Conservation (phyloP, 192 early-diverging fungal genomes). For the Paraglomus brasilianum region DNA sequence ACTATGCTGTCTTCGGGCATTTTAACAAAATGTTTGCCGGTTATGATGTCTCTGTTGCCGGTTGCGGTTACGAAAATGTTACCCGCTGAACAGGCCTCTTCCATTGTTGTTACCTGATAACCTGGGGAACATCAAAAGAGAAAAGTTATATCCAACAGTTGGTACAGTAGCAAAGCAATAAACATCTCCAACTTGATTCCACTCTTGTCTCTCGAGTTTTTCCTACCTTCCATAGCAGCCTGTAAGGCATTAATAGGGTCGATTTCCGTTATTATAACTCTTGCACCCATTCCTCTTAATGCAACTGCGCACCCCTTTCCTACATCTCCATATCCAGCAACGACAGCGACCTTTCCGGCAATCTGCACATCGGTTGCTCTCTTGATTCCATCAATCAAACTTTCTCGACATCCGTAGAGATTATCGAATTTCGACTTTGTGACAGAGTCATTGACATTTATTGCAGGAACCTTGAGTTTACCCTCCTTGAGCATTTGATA, state of each 20-base stretch:
- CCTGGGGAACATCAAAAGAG: slow-evolving; percentile 36
- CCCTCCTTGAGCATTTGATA: slow-evolving; percentile 98
- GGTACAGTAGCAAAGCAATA: slow-evolving; percentile 10
- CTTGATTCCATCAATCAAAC: slow-evolving; percentile 93
- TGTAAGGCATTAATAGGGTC: slow-evolving; percentile 99
- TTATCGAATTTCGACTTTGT: slow-evolving; percentile 99
- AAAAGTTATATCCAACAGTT: too few species aligned
- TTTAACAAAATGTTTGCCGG: slow-evolving; percentile 82
- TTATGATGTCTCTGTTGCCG: slow-evolving; percentile 98
- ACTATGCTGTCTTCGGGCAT: slow-evolving; percentile 99
- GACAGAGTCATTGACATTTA: slow-evolving; percentile 99
- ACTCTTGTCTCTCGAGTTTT: not conserved
- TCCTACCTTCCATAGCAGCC: slow-evolving; percentile 92
- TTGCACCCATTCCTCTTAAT: slow-evolving; percentile 96
- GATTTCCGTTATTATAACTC: slow-evolving; percentile 96
- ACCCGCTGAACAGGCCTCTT: slow-evolving; percentile 84
- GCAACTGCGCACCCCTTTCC: slow-evolving; percentile 99
- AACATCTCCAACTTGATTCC: not conserved
- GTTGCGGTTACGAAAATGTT: slow-evolving; percentile 99
- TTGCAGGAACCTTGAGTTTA: slow-evolving; percentile 96
- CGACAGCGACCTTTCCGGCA: slow-evolving; percentile 97
- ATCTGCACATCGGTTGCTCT: slow-evolving; percentile 99
- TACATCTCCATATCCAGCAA: slow-evolving; percentile 99
- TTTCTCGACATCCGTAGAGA: slow-evolving; percentile 99
- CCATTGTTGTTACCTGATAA: slow-evolving; percentile 99